Base-by-base conservation (phyloP, 2,329 filamentous ascomycete species). In the Elsinoe batatas region DNA sequence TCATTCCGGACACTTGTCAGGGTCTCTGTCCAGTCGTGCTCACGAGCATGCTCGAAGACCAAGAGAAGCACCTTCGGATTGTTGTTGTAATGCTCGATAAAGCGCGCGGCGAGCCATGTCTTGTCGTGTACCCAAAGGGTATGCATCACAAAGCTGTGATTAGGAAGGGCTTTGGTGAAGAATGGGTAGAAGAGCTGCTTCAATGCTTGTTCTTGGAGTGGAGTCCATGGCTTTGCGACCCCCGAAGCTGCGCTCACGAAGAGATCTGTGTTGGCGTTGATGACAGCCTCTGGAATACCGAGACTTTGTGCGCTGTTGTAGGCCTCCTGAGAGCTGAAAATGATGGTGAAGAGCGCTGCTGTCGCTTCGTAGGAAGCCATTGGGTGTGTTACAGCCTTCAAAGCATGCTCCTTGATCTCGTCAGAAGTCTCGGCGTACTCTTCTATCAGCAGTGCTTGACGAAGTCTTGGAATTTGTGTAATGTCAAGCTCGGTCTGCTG, bases 71-170 rank as follows among this genome's bases (percentile, higher is more conserved):
- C 79, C 57, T 83, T 80, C 1, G 82, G 84, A 62, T 87, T 81
- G 57, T 78, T 74, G 38, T 84, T 85, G 68, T 93, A 89, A 7
- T 81, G 79, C 58, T 90, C 84, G 40, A 91, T 82, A 33, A 98
- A 81, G 57, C 87, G 83, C 60, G 84, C 81, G 8, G 85, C 84
- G 13, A 97, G 87, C 86, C 90, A 97, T 17, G 85, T 79, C 61
- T 84, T 87, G 67, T 97, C 89, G 66, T 93, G 90, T 62, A 86
- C 84, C 91, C 91, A 97, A 5, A 95, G 74, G 57, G 89, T 91
- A 66, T 95, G 85, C 57, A 98, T 79, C 12, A 95, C 91, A 60
- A 96, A 94, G 61, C 91, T 84, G 67, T 88, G 87, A 56, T 91
- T 82, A 3, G 84, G 79, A 10, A 89, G 83, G 56, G 83, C 80